Percentiles rank a stretch among this genome's conserved stretches.
These are phyloP conservation scores for Solanum hybrid DNA, from an alignment of 305 asterid species.

Conservation along the genomic window DNA sequence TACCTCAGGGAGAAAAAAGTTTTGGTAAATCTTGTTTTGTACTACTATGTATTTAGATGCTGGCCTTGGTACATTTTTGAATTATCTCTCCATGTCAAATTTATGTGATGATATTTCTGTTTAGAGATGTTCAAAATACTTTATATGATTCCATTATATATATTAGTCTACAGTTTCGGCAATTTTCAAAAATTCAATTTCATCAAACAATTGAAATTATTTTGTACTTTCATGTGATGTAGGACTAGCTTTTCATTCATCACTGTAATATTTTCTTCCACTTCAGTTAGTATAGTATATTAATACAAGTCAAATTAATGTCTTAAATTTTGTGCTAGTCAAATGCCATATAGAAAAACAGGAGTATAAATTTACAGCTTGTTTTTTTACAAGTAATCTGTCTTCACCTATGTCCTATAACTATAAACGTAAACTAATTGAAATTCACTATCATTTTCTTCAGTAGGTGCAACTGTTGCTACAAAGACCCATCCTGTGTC, in stretches of 20 bases:
- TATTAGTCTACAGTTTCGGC: neutral
- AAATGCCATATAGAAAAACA: neutral
- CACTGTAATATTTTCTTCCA: neutral
- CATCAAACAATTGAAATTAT: neutral
- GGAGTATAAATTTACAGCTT: neutral
- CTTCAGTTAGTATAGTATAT: neutral
- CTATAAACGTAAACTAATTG: neutral
- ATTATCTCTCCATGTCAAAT: neutral
- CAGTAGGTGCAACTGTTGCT: neutral
- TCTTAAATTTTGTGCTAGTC: neutral
- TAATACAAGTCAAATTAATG: neutral
- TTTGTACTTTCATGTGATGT: neutral
- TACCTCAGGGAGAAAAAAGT: conserved; percentile 80
- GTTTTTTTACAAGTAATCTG: neutral
- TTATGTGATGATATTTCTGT: neutral
- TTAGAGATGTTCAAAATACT: neutral
- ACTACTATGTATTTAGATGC: neutral
- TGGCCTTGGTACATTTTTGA: neutral
- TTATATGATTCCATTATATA: neutral
- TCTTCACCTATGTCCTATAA: neutral
- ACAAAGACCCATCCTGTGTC: neutral
- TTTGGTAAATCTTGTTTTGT: conserved; percentile 47
- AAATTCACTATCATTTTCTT: neutral
- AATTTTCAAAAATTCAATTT: neutral
- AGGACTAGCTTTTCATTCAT: neutral